A percentile compares a stretch with the other conserved stretches of the same genome.
Conservation (phyloP, 345 rosid species). For the Populus euphratica region DNA sequence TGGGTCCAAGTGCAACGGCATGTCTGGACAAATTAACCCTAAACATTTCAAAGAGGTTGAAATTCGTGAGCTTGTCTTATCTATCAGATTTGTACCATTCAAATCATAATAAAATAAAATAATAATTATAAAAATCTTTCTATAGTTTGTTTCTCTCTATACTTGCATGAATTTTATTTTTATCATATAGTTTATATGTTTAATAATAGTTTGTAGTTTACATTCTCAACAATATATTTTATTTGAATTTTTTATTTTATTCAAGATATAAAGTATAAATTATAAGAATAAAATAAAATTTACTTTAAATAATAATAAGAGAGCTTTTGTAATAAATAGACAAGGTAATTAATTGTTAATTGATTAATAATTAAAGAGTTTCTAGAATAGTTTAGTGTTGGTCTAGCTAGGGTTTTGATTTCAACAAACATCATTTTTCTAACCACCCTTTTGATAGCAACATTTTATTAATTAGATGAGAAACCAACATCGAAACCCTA, state of each 20-base stretch:
- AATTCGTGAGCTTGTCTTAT: conserved; percentile 27
- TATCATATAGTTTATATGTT: no score
- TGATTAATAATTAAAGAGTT: background rate
- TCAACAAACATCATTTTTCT: conserved; percentile 46
- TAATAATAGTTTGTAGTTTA: no score
- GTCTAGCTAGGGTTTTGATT: conserved; percentile 39
- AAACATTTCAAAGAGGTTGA: conserved; percentile 26
- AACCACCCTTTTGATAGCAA: conserved; percentile 43
- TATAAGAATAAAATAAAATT: no score
- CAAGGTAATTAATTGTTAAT: no score
- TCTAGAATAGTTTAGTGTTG: background rate
- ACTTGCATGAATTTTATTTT: no score
- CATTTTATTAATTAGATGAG: conserved; percentile 30
- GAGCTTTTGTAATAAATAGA: background rate
- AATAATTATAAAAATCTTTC: no score
- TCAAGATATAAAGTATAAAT: no score
- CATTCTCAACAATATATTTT: no score
- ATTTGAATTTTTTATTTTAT: no score
- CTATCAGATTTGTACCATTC: conserved; percentile 27
- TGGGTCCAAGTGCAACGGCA: conserved; percentile 26
- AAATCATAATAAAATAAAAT: conserved; percentile 21
- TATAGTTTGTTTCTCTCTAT: no score
- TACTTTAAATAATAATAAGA: no score
- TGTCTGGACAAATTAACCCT: conserved; percentile 8
- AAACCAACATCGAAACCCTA: conserved; percentile 32